Base-by-base conservation (phyloP, 352 stramenopile species). In the Ophiocytium majus region DNA sequence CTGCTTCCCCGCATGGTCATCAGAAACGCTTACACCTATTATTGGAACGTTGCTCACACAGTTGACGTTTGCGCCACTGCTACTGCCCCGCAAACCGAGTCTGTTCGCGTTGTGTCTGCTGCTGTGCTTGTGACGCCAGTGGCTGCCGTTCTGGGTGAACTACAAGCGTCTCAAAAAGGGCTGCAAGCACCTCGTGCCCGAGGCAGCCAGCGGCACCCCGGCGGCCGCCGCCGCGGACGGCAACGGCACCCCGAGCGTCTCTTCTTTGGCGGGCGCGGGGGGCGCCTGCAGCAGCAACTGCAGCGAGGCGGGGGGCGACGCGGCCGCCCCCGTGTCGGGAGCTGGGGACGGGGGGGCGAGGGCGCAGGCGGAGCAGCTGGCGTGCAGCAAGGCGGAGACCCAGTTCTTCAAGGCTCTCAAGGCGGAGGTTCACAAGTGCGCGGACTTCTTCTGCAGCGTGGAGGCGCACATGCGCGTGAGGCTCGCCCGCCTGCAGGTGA, bases 151-250 rank as follows among this genome's bases (percentile, higher is more conserved):
- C 31, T 86, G 82, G 82, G 33, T 86, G 10, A 86, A 86, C 63
- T 86, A 86, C 82, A 86, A 82, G 82, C 76, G 64, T n/a, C 76
- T 86, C 9, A 86, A 86, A 37, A 86, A 86, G 63, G n/a, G 80
- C 5, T 82, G 80, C 35, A 78, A 78, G 35, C 66, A 17, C 32
- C 35, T 78, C 5, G 32, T n/a, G 57, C 23, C 79, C 28, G 35
- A 66, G 33, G 28, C n/a, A 35, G 28, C 23, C 78, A 34, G 1
- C 34, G 23, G 75, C 34, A 81, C 10, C 34, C 64, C 64, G n/a
- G 28, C 50, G 36, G 79, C 43, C 1, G n/a, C 35, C 23, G 50
- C 43, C 0, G 32, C 17, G 0, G 43, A 63, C 17, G 32, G 28
- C 0, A 49, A 32, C 0, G 35, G 78, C n/a, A 49, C 36, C 32